Conservation (phyloP, 176 grass and related monocot species). For the Bromus sterilis region DNA sequence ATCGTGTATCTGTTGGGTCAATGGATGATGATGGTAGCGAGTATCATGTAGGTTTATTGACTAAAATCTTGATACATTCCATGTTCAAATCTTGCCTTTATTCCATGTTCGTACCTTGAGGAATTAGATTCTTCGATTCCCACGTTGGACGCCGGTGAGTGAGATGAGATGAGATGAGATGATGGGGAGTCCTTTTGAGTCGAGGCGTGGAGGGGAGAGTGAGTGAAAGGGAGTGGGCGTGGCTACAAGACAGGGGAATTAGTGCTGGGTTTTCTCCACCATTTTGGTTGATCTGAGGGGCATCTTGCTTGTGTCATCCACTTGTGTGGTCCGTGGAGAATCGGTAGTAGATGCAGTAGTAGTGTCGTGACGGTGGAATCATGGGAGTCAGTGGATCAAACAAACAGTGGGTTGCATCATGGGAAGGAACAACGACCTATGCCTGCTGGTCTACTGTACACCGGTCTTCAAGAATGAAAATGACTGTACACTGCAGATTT, state of each 20-base stretch:
- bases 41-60: background rate
- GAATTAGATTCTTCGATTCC: background rate
- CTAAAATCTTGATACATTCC: background rate
- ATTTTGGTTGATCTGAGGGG: too few species aligned
- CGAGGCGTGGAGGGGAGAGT: constrained; percentile 14
- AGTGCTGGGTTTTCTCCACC: constrained; percentile 6
- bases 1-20: constrained; percentile 2
- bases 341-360: background rate
- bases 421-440: background rate
- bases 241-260: background rate
- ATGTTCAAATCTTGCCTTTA: background rate
- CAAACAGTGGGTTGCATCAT: background rate
- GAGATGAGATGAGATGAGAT: background rate
- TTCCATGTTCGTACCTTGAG: background rate
- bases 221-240: background rate
- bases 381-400: background rate
- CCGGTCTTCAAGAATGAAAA: background rate
- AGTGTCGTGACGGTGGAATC: background rate
- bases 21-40: constrained; percentile 14
- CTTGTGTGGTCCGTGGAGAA: constrained; percentile 30
- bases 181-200: background rate
- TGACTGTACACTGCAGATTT: background rate
- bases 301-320: constrained; percentile 18
- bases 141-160: background rate
- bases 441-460: background rate